phyloP scores from a whole-genome alignment of 2,329 filamentous ascomycete species.

The Trichoderma atroviride region DNA sequence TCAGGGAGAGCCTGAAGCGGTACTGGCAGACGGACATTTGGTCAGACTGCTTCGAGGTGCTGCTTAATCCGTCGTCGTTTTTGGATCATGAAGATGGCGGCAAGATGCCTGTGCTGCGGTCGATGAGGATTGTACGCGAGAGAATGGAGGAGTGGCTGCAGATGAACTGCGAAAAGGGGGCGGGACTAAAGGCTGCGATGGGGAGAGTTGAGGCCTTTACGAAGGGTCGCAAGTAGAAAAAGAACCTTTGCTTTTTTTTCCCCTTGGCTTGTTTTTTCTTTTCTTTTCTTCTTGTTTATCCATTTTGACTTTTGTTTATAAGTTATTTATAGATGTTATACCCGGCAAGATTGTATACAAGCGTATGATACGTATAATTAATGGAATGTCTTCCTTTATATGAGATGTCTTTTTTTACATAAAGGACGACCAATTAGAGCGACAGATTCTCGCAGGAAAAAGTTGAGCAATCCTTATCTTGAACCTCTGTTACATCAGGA shows the following conservation, averaged over 20 bases:
- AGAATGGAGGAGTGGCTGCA: constrained; percentile 85
- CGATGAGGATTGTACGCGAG: constrained; percentile 70
- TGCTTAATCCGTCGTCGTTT: constrained; percentile 78
- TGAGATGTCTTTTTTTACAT: not conserved
- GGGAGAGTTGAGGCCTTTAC: constrained; percentile 61
- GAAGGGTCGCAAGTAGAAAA: constrained; percentile 39
- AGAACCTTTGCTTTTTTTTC: not conserved
- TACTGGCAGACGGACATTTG: constrained; percentile 98
- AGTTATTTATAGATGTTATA: constrained; percentile 1
- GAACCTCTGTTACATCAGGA: no score
- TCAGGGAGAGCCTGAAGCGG: constrained; percentile 82
- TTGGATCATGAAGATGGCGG: constrained; percentile 64
- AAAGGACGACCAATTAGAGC: no score
- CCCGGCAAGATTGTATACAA: not conserved
- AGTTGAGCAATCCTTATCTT: no score
- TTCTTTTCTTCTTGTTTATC: not conserved
- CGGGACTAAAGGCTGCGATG: constrained; percentile 71
- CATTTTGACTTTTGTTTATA: not conserved
- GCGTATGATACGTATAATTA: not conserved
- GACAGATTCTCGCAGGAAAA: not conserved
- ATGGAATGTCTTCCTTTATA: not conserved
- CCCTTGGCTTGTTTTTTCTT: no score
- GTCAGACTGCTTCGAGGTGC: constrained; percentile 77
- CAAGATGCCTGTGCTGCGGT: constrained; percentile 72
- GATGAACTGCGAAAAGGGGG: constrained; percentile 77